Conservation (phyloP, 2,329 filamentous ascomycete genomes). For the Apiospora pterosperma region DNA sequence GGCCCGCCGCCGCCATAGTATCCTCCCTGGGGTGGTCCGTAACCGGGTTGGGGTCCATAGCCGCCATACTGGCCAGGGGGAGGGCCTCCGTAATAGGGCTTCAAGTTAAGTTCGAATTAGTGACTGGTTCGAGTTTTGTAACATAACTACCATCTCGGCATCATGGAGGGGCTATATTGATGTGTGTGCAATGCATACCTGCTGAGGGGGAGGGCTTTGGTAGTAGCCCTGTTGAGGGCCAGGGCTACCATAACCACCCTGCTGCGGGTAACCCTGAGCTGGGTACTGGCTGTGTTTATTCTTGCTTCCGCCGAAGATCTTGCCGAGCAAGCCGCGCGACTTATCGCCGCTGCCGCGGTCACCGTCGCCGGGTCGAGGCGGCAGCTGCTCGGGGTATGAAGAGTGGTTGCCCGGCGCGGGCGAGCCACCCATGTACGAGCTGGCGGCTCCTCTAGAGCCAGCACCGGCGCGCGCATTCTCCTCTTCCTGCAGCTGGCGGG, state of each 20-base stretch:
- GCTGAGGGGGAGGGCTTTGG: neutral
- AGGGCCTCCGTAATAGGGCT: conserved; percentile 32
- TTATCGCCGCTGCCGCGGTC: neutral
- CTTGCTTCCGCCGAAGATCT: conserved; percentile 28
- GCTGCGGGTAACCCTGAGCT: conserved; percentile 20
- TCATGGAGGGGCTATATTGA: neutral
- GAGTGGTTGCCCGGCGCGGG: conserved; percentile 19
- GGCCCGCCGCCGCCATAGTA: neutral
- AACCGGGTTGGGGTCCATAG: conserved; percentile 28
- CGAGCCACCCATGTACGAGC: conserved; percentile 29
- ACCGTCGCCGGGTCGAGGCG: conserved; percentile 30
- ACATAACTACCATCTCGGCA: neutral
- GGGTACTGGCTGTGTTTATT: conserved; percentile 18
- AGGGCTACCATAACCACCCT: conserved; percentile 19
- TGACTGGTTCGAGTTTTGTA: neutral
- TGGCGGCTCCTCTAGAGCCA: conserved; percentile 21
- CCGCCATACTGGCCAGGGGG: conserved; percentile 27
- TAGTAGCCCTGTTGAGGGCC: conserved; percentile 28
- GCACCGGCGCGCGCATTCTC: conserved; percentile 61
- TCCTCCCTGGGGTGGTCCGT: conserved; percentile 16
- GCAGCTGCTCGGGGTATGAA: conserved; percentile 38
- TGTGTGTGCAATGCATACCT: conserved; percentile 9
- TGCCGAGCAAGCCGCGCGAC: conserved; percentile 22
- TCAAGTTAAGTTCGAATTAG: conserved; percentile 6
- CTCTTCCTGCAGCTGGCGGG: conserved; percentile 77